phyloP scores from a whole-genome alignment of 331 rosid species.

The Rosa hybrid region DNA sequence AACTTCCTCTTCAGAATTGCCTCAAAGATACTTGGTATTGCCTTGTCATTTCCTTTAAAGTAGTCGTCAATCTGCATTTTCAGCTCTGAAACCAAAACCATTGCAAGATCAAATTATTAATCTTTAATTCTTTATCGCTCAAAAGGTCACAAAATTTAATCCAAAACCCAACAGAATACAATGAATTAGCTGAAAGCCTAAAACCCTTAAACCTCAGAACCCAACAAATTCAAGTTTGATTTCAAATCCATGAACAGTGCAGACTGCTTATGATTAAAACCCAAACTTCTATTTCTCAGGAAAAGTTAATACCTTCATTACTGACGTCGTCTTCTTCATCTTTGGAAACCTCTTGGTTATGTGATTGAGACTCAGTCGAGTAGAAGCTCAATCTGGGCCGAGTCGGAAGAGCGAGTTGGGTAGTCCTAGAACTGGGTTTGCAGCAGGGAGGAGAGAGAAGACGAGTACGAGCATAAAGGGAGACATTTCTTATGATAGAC shows the following conservation, averaged over 20 bases:
- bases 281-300: background rate
- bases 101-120: conserved; percentile 5
- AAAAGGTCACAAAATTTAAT: background rate
- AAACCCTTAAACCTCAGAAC: background rate
- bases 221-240: background rate
- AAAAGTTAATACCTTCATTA: conserved; percentile 27
- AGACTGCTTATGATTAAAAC: background rate
- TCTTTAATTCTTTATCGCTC: background rate
- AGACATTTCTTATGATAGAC: conserved; percentile 35
- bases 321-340: conserved; percentile 17
- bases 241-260: background rate
- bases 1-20: conserved; percentile 68
- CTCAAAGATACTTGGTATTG: conserved; percentile 68
- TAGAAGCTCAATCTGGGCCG: conserved; percentile 23
- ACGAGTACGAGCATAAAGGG: conserved; percentile 45
- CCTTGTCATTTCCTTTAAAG: conserved; percentile 55
- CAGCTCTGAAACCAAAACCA: conserved; percentile 43
- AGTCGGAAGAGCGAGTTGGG: conserved; percentile 34
- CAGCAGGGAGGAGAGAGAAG: conserved; percentile 28
- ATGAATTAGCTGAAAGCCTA: background rate
- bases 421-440: background rate
- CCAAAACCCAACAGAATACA: background rate
- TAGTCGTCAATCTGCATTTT: conserved; percentile 58
- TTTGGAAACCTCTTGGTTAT: background rate
- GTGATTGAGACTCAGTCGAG: conserved; percentile 26